These are phyloP conservation scores for Nakataea oryzae DNA, from an alignment of 2,329 filamentous ascomycete species.

Conservation along the genomic window DNA sequence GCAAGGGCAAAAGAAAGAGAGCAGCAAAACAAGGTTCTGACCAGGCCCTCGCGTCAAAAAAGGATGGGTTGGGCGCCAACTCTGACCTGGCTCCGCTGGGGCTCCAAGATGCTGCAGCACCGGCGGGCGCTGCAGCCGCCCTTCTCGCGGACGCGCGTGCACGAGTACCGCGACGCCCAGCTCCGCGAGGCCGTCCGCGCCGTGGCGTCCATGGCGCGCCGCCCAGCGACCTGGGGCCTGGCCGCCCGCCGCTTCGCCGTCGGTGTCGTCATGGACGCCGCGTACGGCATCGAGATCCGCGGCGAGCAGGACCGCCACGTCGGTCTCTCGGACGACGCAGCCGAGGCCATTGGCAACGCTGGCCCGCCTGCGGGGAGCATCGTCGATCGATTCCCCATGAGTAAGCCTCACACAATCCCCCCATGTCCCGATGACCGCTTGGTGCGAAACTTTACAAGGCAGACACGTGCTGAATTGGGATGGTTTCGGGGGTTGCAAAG, in stretches of 20 bases:
- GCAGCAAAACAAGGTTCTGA: not conserved
- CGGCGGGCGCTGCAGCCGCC: conserved; percentile 30
- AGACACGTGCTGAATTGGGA: not conserved
- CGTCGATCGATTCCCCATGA: conserved; percentile 5
- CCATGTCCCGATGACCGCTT: not conserved
- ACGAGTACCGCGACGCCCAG: conserved; percentile 16
- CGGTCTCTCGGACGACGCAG: conserved; percentile 10
- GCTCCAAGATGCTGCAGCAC: conserved; percentile 29
- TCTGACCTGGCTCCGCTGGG: conserved; percentile 32
- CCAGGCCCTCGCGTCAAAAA: not conserved
- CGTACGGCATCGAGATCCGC: conserved; percentile 13
- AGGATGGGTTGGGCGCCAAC: conserved; percentile 34
- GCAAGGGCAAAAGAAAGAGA: not conserved
- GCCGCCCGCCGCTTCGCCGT: conserved; percentile 11
- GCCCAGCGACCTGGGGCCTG: conserved; percentile 1
- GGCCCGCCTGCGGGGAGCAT: conserved; percentile 7
- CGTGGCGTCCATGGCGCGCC: not conserved
- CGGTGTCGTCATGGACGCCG: conserved; percentile 15
- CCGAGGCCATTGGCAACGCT: conserved; percentile 5
- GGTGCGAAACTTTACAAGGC: not conserved
- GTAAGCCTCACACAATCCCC: too few species aligned
- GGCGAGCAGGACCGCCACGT: conserved; percentile 13
- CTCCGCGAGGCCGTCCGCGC: conserved; percentile 8
- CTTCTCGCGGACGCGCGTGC: conserved; percentile 28
- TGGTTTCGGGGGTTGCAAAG: not conserved